Evolutionary conservation across 2,329 filamentous ascomycete species (phyloP).

Genomic region (Ceratocystis ficicola): DNA sequence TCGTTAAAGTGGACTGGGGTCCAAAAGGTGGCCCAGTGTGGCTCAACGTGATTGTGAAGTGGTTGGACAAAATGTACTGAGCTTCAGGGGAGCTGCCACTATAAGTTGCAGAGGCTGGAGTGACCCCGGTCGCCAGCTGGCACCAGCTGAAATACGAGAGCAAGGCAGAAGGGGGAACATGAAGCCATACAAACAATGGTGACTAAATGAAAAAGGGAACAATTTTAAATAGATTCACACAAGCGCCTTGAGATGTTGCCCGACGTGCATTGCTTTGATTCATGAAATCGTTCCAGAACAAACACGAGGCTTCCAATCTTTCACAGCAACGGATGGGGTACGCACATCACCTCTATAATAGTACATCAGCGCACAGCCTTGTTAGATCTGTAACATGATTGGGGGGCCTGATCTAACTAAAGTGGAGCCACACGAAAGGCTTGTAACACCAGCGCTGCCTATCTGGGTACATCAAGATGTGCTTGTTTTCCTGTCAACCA

Average conservation of each 20-base stretch:
- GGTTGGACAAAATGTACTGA: background rate
- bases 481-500: no score
- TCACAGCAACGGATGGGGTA: background rate
- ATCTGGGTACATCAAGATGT: no score
- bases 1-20: background rate
- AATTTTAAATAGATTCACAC: background rate
- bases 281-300: background rate
- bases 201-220: background rate
- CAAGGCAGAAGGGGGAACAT: background rate
- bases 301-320: background rate
- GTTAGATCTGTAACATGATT: background rate
- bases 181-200: background rate
- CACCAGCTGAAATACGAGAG: background rate
- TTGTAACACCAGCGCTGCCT: background rate
- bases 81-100: constrained; percentile 4
- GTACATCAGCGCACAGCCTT: background rate
- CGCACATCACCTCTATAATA: background rate
- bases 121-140: background rate
- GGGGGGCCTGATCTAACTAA: background rate
- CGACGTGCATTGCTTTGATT: background rate
- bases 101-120: background rate
- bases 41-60: constrained; percentile 9
- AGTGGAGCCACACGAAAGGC: background rate
- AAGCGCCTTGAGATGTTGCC: background rate
- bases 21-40: constrained; percentile 1